Evolutionary conservation across 164 flowering plant species (phyloP).

Genomic region (Macadamia integrifolia): DNA sequence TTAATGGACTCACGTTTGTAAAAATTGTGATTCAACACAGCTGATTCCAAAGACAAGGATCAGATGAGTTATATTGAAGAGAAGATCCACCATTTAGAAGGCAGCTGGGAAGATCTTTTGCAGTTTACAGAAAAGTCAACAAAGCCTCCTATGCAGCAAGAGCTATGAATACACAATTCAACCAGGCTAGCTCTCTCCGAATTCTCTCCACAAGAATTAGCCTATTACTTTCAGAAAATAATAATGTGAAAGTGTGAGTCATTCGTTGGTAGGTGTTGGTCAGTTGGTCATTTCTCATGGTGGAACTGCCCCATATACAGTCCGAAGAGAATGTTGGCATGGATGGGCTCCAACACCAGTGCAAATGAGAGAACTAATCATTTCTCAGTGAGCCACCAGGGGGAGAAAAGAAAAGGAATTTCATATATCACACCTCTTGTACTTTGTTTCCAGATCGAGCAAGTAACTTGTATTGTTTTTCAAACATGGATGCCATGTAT

Average conservation of each 20-base stretch:
- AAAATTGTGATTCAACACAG: neutral
- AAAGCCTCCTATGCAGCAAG: no score
- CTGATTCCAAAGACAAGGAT: neutral
- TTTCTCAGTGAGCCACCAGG: no score
- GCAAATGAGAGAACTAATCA: no score
- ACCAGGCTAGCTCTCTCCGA: no score
- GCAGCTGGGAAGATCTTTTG: neutral
- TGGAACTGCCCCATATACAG: no score
- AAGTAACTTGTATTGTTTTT: conserved; percentile 82
- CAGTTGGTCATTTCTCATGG: no score
- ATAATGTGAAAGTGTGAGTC: no score
- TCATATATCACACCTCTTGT: conserved; percentile 61
- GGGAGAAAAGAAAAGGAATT: neutral
- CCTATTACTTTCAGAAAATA: no score
- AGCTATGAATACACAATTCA: no score
- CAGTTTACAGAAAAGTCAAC: neutral
- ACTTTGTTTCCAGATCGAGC: conserved; percentile 95
- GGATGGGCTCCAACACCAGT: neutral
- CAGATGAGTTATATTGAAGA: neutral
- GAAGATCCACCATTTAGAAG: neutral
- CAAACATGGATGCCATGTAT: conserved; percentile 90
- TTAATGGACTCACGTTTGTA: neutral
- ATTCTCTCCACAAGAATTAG: no score
- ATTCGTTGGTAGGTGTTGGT: no score
- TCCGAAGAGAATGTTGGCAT: neutral